Conservation (phyloP, 2,329 filamentous ascomycete species). For the Scedosporium boydii region DNA sequence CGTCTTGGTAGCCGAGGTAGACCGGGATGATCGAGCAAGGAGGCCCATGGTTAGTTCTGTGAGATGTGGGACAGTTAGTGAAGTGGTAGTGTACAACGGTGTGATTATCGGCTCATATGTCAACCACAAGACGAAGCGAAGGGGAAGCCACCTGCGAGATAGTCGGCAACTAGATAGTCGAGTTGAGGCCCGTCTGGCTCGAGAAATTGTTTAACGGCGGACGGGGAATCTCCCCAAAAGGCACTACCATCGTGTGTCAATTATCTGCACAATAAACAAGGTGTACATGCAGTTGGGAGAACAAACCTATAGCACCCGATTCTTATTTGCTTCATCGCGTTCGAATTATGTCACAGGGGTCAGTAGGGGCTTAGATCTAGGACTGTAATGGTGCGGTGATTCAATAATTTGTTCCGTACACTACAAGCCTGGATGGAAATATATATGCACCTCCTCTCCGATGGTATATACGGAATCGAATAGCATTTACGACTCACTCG, state of each 20-base stretch:
- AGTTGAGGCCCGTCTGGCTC: slow-evolving; percentile 2
- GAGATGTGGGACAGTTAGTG: background rate
- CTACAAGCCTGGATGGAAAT: too few relatives aligned
- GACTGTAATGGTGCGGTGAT: too few relatives aligned
- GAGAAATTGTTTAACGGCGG: slow-evolving; percentile 1
- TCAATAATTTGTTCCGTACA: too few relatives aligned
- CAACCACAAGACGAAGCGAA: too few relatives aligned
- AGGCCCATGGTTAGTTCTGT: slow-evolving; percentile 6
- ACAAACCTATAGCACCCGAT: slow-evolving; percentile 7
- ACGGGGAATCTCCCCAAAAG: slow-evolving; percentile 5
- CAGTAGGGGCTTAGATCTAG: too few relatives aligned
- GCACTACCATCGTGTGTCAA: background rate
- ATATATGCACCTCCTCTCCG: too few relatives aligned
- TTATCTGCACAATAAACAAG: background rate
- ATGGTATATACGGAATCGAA: too few relatives aligned
- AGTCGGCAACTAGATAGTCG: slow-evolving; percentile 6
- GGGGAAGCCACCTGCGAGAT: background rate
- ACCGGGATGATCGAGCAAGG: background rate
- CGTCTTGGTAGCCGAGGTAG: background rate
- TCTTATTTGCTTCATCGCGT: background rate
- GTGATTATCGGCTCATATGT: too few relatives aligned
- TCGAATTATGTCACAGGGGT: background rate
- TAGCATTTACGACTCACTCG: too few relatives aligned
- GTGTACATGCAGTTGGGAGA: background rate
- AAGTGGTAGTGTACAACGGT: too few relatives aligned